These are phyloP conservation scores for Diaporthe humulicola DNA, from an alignment of 2,329 filamentous ascomycete species.

Conservation along the genomic window DNA sequence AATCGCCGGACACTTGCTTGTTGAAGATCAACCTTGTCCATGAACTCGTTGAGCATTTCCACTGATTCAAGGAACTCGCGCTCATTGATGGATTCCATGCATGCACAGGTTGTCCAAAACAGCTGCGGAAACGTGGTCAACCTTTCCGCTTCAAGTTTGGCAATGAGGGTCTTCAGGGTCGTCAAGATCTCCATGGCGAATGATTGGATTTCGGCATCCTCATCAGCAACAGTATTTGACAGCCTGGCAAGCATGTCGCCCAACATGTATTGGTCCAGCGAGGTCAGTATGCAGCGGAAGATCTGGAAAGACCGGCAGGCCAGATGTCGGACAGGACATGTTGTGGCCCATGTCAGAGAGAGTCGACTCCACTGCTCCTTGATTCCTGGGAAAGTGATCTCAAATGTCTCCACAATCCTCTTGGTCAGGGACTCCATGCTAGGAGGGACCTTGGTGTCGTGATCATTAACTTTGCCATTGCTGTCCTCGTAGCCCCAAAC, in stretches of 20 bases:
- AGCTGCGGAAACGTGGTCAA: conserved; percentile 92
- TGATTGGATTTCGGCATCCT: conserved; percentile 92
- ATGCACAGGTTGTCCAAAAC: conserved; percentile 98
- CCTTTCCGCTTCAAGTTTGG: conserved; percentile 83
- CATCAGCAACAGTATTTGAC: conserved; percentile 96
- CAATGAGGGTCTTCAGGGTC: conserved; percentile 91
- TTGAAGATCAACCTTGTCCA: conserved; percentile 86
- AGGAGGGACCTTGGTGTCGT: conserved; percentile 83
- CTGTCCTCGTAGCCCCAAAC: conserved; percentile 97
- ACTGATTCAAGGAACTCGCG: conserved; percentile 92
- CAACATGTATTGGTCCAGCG: conserved; percentile 92
- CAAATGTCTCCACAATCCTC: conserved; percentile 88
- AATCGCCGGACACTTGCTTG: conserved; percentile 76
- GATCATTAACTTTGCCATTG: conserved; percentile 81
- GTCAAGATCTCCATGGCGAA: conserved; percentile 99
- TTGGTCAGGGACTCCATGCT: conserved; percentile 89
- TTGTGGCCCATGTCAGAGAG: conserved; percentile 95
- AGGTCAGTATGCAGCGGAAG: conserved; percentile 92
- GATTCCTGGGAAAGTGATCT: conserved; percentile 85
- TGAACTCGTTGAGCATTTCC: conserved; percentile 88
- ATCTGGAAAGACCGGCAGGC: conserved; percentile 98
- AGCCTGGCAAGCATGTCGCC: conserved; percentile 96
- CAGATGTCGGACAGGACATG: conserved; percentile 93
- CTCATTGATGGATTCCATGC: conserved; percentile 96
- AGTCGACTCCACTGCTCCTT: conserved; percentile 93